A percentile compares a stretch with the other conserved stretches of the same genome.
Evolutionary conservation across 495 filamentous ascomycete species (phyloP).

Genomic region (Xylaria grammica): DNA sequence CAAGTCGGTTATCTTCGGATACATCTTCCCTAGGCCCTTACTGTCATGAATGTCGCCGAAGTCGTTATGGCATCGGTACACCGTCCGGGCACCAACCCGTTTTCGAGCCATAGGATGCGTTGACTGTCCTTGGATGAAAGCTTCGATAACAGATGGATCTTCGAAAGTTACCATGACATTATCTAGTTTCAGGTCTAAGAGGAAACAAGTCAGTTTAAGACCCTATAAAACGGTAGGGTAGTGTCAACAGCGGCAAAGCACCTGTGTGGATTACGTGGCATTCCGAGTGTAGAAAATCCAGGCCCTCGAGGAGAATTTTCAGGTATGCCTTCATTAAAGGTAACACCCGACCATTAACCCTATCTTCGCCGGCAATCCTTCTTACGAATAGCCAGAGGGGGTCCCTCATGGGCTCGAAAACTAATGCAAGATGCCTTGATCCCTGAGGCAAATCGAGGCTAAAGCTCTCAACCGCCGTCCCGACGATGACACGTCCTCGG

Average conservation of each 20-base stretch:
- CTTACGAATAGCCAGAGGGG: conserved; percentile 45
- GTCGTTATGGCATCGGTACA: conserved; percentile 49
- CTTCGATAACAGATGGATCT: conserved; percentile 48
- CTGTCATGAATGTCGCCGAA: conserved; percentile 45
- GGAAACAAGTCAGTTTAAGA: conserved; percentile 13
- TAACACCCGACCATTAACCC: conserved; percentile 30
- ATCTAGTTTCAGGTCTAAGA: conserved; percentile 53
- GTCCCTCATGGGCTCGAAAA: conserved; percentile 52
- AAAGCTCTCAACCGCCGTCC: conserved; percentile 44
- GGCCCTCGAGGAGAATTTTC: conserved; percentile 45
- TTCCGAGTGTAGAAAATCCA: conserved; percentile 52
- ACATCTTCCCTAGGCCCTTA: conserved; percentile 27
- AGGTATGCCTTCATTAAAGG: conserved; percentile 47
- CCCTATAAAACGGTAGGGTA: background rate
- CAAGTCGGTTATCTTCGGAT: conserved; percentile 49
- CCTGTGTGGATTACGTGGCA: conserved; percentile 47
- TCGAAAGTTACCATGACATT: conserved; percentile 56
- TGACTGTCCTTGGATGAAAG: conserved; percentile 45
- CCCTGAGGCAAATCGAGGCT: conserved; percentile 40
- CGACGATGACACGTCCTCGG: conserved; percentile 38
- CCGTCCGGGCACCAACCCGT: conserved; percentile 40
- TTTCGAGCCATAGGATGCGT: conserved; percentile 49
- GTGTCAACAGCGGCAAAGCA: conserved; percentile 19
- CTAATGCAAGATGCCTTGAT: conserved; percentile 45
- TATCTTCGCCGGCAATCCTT: conserved; percentile 34